Evolutionary conservation across 2,329 filamentous ascomycete genomes (phyloP).

Genomic region (Chrysoporthe austroafricana): DNA sequence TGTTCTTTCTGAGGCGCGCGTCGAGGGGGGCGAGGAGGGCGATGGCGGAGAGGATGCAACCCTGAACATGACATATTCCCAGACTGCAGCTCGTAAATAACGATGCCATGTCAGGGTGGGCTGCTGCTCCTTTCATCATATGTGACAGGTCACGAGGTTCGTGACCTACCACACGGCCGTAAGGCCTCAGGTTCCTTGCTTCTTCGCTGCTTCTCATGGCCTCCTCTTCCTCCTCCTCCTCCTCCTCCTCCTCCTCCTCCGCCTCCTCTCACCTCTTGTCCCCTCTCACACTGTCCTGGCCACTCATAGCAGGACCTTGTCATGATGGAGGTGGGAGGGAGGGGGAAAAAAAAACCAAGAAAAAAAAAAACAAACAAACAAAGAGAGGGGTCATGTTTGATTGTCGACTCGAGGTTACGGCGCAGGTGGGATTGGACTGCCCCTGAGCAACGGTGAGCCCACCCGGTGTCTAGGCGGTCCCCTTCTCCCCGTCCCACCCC

Average conservation of each 20-base stretch:
- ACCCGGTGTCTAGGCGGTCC: constrained; percentile 4
- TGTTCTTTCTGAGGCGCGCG: too few species aligned
- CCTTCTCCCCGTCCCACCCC: background rate
- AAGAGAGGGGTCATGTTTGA: constrained; percentile 13
- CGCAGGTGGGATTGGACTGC: background rate
- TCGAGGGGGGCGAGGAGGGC: background rate
- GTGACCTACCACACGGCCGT: background rate
- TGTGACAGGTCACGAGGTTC: constrained; percentile 1
- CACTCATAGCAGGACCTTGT: too few species aligned
- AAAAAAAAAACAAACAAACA: background rate
- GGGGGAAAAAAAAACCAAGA: too few species aligned
- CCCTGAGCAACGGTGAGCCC: constrained; percentile 10
- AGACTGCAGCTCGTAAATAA: background rate
- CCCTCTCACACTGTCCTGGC: too few species aligned
- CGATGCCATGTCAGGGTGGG: background rate
- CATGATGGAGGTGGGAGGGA: background rate
- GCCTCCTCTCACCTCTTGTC: too few species aligned
- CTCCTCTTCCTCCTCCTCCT: too few species aligned
- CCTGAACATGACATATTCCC: background rate
- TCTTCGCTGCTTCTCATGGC: too few species aligned
- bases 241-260: too few species aligned
- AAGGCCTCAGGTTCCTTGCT: background rate
- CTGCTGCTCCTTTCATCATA: constrained; percentile 15
- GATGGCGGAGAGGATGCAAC: background rate
- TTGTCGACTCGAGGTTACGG: constrained; percentile 17